Conservation (phyloP, 2,329 filamentous ascomycete genomes). For the Beauveria caledonica region DNA sequence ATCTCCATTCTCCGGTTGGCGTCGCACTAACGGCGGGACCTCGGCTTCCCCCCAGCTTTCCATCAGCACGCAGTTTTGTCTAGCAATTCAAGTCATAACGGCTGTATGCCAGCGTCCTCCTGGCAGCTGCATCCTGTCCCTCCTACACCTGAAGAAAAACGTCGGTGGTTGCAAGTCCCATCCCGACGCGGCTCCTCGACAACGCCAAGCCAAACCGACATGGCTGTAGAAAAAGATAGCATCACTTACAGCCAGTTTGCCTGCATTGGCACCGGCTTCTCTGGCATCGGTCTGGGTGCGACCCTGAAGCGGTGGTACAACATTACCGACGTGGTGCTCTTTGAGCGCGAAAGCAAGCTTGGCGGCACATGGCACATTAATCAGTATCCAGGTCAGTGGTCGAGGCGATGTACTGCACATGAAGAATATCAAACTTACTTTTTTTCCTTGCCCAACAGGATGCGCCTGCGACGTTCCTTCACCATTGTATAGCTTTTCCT, state of each 20-base stretch:
- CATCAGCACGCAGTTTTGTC: not conserved
- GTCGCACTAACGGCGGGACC: slow-evolving; percentile 3
- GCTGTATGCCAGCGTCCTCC: not conserved
- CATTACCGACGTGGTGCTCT: slow-evolving; percentile 51
- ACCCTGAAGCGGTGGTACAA: slow-evolving; percentile 48
- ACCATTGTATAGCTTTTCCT: slow-evolving; percentile 54
- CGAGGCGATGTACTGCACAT: no score
- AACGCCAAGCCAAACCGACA: not conserved
- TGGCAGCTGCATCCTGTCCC: not conserved
- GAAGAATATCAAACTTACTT: not conserved
- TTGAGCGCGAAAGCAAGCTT: slow-evolving; percentile 48
- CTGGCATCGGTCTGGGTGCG: slow-evolving; percentile 53
- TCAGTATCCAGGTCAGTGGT: slow-evolving; percentile 43
- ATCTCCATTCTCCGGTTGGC: not conserved
- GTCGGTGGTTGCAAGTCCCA: not conserved
- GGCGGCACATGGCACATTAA: slow-evolving; percentile 60
- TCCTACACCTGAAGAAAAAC: not conserved
- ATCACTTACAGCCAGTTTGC: slow-evolving; percentile 29
- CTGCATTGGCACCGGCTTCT: slow-evolving; percentile 52
- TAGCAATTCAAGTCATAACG: not conserved
- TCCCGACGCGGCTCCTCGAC: not conserved
- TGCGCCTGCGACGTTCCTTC: slow-evolving; percentile 50
- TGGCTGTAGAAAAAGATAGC: slow-evolving; percentile 7
- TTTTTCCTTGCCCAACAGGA: slow-evolving; percentile 14
- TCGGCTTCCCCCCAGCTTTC: slow-evolving; percentile 1